Evolutionary conservation across 2,329 filamentous ascomycete genomes (phyloP).

Genomic region (Fusarium sp.): DNA sequence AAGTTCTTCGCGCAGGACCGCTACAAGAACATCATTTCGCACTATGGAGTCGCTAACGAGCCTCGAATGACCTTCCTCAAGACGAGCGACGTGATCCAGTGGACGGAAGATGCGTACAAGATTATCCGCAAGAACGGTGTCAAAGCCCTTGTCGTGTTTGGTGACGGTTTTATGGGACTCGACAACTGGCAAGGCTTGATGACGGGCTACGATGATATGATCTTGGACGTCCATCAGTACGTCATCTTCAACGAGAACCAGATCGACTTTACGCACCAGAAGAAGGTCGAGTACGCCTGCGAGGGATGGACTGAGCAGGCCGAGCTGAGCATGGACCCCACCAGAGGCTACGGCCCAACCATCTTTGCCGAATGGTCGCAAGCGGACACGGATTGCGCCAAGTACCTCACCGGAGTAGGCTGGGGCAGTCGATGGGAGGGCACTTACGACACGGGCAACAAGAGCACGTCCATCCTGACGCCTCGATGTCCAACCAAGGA

Average conservation of each 20-base stretch:
- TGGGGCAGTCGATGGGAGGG: conserved; percentile 94
- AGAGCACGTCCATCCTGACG: conserved; percentile 72
- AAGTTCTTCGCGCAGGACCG: conserved; percentile 94
- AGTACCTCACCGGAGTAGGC: conserved; percentile 90
- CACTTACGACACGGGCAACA: conserved; percentile 80
- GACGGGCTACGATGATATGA: conserved; percentile 77
- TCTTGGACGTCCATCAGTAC: conserved; percentile 98
- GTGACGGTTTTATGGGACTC: conserved; percentile 95
- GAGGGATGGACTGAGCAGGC: conserved; percentile 88
- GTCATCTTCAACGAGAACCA: conserved; percentile 96
- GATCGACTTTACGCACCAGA: conserved; percentile 84
- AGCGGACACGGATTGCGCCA: conserved; percentile 94
- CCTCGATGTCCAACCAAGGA: conserved; percentile 82
- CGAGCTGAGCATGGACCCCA: conserved; percentile 77
- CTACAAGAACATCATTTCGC: conserved; percentile 91
- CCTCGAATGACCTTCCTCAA: conserved; percentile 87
- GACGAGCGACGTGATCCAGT: conserved; percentile 77
- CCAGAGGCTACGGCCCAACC: conserved; percentile 90
- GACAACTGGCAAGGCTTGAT: conserved; percentile 91
- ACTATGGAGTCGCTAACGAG: conserved; percentile 97
- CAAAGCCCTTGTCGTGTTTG: conserved; percentile 82
- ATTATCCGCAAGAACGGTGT: conserved; percentile 85
- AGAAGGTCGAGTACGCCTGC: conserved; percentile 91
- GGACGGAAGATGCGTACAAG: conserved; percentile 83
- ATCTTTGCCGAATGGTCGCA: conserved; percentile 98